phyloP scores from a whole-genome alignment of 495 filamentous ascomycete genomes.

The Thozetella sp. region DNA sequence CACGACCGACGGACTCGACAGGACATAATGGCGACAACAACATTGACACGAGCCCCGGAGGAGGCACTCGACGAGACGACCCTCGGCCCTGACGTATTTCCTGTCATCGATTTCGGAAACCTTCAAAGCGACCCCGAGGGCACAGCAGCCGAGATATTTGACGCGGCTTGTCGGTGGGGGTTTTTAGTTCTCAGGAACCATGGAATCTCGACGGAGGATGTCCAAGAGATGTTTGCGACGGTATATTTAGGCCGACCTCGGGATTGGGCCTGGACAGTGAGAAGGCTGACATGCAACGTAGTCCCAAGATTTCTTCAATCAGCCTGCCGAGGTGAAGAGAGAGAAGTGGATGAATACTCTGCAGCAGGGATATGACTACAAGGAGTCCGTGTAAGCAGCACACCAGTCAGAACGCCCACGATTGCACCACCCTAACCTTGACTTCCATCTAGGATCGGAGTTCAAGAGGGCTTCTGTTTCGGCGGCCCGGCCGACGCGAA shows the following conservation, averaged over 20 bases:
- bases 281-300: not conserved
- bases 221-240: not conserved
- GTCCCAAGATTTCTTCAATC: not conserved
- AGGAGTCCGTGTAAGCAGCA: not conserved
- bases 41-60: not conserved
- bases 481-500: not conserved
- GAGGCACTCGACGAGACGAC: not conserved
- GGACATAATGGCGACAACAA: not conserved
- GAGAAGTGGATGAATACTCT: not conserved
- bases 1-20: no score
- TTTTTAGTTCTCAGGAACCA: not conserved
- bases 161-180: not conserved
- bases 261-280: not conserved
- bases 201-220: not conserved
- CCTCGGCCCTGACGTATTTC: not conserved
- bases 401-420: no score
- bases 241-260: not conserved
- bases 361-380: not conserved
- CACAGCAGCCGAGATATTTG: not conserved
- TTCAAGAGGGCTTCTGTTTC: not conserved
- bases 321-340: not conserved
- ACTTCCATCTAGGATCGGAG: not conserved
- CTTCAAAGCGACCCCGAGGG: not conserved
- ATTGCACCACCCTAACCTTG: no score
- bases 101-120: not conserved